Conservation (phyloP, 139 green algal genomes). For the Tetradesmus obliquus region DNA sequence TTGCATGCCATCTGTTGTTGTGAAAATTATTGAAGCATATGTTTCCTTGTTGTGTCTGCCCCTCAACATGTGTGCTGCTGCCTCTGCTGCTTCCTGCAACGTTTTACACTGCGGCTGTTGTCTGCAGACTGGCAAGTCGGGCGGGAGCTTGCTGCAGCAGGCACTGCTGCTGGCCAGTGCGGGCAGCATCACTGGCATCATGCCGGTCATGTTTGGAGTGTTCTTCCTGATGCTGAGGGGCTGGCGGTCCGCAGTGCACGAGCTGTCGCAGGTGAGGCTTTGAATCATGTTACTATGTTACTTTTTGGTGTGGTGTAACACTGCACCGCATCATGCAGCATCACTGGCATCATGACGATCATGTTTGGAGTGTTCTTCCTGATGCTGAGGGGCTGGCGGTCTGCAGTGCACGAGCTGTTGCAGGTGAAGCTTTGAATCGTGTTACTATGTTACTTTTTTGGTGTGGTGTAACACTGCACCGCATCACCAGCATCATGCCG, state of each 20-base stretch:
- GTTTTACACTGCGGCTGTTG: background rate
- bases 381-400: slow-evolving; percentile 77
- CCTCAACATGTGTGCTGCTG: background rate
- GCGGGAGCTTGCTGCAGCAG: slow-evolving; percentile 67
- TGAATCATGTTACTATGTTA: background rate
- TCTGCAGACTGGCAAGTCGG: slow-evolving; percentile 45
- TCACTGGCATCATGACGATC: slow-evolving; percentile 63
- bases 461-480: background rate
- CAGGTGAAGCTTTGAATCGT: background rate
- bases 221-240: slow-evolving; percentile 78
- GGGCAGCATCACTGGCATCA: slow-evolving; percentile 72
- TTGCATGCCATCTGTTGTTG: too few relatives aligned
- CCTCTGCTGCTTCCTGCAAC: background rate
- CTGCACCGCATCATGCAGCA: too few relatives aligned
- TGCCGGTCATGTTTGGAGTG: slow-evolving; percentile 80
- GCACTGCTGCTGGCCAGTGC: slow-evolving; percentile 71
- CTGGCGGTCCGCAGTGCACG: slow-evolving; percentile 65
- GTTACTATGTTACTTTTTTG: background rate
- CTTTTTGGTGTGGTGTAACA: background rate
- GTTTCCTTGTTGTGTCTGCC: background rate
- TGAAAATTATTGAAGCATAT: too few relatives aligned
- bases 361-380: slow-evolving; percentile 69
- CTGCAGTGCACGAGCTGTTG: slow-evolving; percentile 45
- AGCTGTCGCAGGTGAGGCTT: slow-evolving; percentile 30
- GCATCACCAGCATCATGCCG: slow-evolving; percentile 70